These are phyloP conservation scores for Helicocarpus griseus DNA, from an alignment of 2,329 filamentous ascomycete genomes.

Conservation along the genomic window DNA sequence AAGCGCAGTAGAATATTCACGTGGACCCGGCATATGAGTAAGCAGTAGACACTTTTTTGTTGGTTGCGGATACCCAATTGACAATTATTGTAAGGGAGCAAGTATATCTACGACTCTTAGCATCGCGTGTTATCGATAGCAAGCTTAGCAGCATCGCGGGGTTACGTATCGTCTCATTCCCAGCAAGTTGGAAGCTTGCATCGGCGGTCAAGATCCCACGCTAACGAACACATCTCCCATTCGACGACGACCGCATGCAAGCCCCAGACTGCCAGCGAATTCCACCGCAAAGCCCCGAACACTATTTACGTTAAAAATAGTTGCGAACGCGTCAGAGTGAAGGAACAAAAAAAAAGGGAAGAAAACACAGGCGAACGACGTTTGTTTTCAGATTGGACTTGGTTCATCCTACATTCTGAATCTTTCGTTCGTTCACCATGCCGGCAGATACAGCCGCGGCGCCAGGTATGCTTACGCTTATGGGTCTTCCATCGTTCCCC, in stretches of 20 bases:
- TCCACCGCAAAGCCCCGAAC: background rate
- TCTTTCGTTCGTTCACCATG: slow-evolving; percentile 6
- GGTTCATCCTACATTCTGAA: too few relatives aligned
- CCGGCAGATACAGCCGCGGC: slow-evolving; percentile 9
- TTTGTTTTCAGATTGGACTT: too few relatives aligned
- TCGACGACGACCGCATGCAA: background rate
- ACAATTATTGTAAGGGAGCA: too few relatives aligned
- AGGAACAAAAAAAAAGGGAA: too few relatives aligned
- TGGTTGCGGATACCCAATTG: too few relatives aligned
- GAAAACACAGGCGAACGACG: too few relatives aligned
- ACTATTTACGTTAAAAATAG: background rate
- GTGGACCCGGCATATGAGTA: too few relatives aligned
- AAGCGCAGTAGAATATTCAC: too few relatives aligned
- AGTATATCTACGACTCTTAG: too few relatives aligned
- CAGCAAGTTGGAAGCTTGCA: background rate
- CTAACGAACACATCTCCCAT: slow-evolving; percentile 1
- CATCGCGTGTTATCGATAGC: background rate
- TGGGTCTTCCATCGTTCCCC: slow-evolving; percentile 5
- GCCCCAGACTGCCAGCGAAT: background rate
- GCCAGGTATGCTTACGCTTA: slow-evolving; percentile 15
- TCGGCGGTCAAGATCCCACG: background rate
- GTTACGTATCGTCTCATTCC: background rate
- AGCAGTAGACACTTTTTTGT: too few relatives aligned
- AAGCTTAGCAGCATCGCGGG: background rate
- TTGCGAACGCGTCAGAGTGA: too few relatives aligned